A percentile compares a stretch with the other conserved stretches of the same genome.
Evolutionary conservation across 1,139 yeast species (phyloP).

Genomic region (Saccharomyces hybrid): DNA sequence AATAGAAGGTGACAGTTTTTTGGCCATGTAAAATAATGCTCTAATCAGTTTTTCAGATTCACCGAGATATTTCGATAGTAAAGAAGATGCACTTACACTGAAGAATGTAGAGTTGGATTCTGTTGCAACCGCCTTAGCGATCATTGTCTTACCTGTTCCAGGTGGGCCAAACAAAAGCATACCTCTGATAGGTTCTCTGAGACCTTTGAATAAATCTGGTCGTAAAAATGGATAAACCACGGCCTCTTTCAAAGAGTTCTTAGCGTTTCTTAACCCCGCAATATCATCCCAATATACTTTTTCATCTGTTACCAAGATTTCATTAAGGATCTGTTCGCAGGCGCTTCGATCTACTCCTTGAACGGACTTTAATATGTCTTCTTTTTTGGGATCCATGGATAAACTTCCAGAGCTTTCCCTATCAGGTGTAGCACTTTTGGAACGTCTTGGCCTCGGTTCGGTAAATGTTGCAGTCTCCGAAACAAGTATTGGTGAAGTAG

Average conservation of each 20-base stretch:
- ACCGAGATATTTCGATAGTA: conserved; percentile 56
- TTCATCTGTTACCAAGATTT: conserved; percentile 52
- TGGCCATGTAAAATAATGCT: conserved; percentile 51
- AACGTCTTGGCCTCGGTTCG: background rate
- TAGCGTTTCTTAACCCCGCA: conserved; percentile 52
- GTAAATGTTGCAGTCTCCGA: background rate
- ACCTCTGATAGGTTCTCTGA: conserved; percentile 58
- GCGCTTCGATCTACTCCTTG: conserved; percentile 41
- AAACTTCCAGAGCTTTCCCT: background rate
- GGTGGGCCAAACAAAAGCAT: conserved; percentile 60
- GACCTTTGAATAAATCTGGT: conserved; percentile 54
- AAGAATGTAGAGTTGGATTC: conserved; percentile 60
- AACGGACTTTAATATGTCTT: conserved; percentile 15
- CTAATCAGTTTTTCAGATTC: conserved; percentile 57
- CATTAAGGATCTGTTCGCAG: conserved; percentile 38
- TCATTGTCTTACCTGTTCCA: conserved; percentile 45
- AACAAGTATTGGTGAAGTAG: conserved; percentile 4
- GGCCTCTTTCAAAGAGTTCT: conserved; percentile 53
- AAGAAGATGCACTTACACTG: conserved; percentile 53
- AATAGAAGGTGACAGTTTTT: conserved; percentile 40
- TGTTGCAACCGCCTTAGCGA: conserved; percentile 61
- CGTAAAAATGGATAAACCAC: conserved; percentile 60
- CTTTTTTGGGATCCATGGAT: conserved; percentile 3
- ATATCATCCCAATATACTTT: conserved; percentile 58
- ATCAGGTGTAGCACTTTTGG: conserved; percentile 1